Conservation (phyloP, 2,329 filamentous ascomycete genomes). For the Scedosporium apiospermum region DNA sequence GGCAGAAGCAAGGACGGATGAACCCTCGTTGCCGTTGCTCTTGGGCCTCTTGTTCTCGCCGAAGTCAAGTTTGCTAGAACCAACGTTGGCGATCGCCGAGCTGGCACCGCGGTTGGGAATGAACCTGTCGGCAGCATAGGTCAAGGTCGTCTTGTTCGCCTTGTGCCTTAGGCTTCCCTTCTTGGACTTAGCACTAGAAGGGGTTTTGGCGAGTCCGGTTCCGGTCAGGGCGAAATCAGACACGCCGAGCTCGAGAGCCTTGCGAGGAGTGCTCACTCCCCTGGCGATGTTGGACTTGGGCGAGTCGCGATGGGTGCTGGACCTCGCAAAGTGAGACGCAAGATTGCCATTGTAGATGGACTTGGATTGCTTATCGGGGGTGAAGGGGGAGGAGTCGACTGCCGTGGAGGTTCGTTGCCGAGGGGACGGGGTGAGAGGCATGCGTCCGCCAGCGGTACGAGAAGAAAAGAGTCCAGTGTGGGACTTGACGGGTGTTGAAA, state of each 20-base stretch:
- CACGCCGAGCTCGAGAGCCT: conserved; percentile 75
- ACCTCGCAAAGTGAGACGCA: conserved; percentile 67
- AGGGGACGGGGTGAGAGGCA: conserved; percentile 90
- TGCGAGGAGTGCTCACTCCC: conserved; percentile 64
- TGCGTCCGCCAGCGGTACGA: conserved; percentile 87
- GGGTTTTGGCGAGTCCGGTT: conserved; percentile 59
- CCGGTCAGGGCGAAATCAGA: conserved; percentile 89
- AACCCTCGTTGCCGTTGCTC: conserved; percentile 60
- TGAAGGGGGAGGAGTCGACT: conserved; percentile 64
- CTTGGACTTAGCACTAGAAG: conserved; percentile 45
- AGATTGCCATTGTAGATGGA: conserved; percentile 76
- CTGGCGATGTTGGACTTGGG: conserved; percentile 94
- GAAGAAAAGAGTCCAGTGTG: conserved; percentile 87
- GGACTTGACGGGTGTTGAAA: conserved; percentile 91
- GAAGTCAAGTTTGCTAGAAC: conserved; percentile 71
- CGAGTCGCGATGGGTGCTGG: conserved; percentile 65
- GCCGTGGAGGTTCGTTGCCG: conserved; percentile 50
- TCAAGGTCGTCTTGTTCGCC: conserved; percentile 67
- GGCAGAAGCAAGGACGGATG: conserved; percentile 65
- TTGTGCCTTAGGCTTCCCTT: conserved; percentile 45
- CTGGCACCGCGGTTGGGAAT: conserved; percentile 90
- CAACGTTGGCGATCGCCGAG: conserved; percentile 74
- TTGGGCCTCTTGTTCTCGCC: conserved; percentile 64
- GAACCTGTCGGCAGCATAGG: conserved; percentile 81
- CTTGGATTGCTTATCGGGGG: conserved; percentile 59